These are phyloP conservation scores for Entomophthora muscae DNA, from an alignment of 371 early-diverging fungal species.

Conservation along the genomic window DNA sequence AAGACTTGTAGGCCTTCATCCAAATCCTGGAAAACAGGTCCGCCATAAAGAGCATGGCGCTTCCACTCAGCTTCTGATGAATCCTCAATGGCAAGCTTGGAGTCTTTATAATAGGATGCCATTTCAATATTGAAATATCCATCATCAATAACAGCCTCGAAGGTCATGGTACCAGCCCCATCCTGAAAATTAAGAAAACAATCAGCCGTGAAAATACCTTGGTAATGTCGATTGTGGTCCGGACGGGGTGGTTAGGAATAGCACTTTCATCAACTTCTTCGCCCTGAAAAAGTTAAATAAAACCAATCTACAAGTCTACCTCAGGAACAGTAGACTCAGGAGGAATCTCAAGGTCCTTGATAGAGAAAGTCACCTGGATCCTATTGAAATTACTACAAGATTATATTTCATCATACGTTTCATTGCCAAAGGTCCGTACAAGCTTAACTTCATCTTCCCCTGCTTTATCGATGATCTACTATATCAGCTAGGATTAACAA, in stretches of 20 bases:
- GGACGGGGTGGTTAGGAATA: conserved; percentile 45
- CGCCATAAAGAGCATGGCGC: conserved; percentile 73
- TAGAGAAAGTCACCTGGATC: conserved; percentile 67
- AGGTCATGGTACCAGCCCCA: conserved; percentile 54
- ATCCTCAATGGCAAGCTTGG: conserved; percentile 39
- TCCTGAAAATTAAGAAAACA: conserved; percentile 14
- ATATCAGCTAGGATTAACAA: background rate
- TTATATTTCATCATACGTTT: conserved; percentile 36
- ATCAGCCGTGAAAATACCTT: conserved; percentile 23
- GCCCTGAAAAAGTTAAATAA: conserved; percentile 16
- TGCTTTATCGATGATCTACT: conserved; percentile 53
- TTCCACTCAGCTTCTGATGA: conserved; percentile 83
- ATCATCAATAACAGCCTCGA: conserved; percentile 64
- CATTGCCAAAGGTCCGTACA: conserved; percentile 73
- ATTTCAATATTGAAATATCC: conserved; percentile 71
- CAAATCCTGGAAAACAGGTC: conserved; percentile 81
- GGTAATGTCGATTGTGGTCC: conserved; percentile 59
- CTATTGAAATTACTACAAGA: conserved; percentile 14
- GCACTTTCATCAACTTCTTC: conserved; percentile 35
- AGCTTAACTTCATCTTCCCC: conserved; percentile 67
- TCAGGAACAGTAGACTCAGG: conserved; percentile 25
- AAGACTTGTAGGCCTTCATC: conserved; percentile 65
- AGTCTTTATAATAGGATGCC: conserved; percentile 50
- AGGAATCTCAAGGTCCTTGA: conserved; percentile 58
- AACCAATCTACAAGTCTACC: background rate